These are phyloP conservation scores for Zoysia japonica DNA, from an alignment of 176 grass and related monocot species.

Conservation along the genomic window DNA sequence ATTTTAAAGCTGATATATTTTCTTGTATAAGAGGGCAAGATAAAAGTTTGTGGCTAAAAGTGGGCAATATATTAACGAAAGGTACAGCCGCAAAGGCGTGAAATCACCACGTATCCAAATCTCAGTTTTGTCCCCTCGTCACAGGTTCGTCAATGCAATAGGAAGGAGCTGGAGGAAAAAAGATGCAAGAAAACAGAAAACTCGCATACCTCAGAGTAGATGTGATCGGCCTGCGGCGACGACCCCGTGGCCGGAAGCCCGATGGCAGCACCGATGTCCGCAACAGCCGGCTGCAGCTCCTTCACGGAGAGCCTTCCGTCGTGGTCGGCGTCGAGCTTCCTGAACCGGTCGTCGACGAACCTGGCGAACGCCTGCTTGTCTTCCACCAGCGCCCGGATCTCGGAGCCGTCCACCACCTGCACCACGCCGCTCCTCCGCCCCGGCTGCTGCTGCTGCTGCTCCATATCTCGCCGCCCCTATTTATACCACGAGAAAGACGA, in stretches of 20 bases:
- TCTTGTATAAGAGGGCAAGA: too few species aligned
- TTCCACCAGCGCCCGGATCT: constrained; percentile 75
- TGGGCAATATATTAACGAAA: too few species aligned
- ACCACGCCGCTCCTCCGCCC: constrained; percentile 24
- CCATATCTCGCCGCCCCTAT: neutral
- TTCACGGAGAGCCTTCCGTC: constrained; percentile 65
- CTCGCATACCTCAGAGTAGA: constrained; percentile 70
- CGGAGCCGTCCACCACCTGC: constrained; percentile 67
- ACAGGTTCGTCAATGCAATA: too few species aligned
- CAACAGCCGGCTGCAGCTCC: constrained; percentile 79
- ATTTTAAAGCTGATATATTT: too few species aligned
- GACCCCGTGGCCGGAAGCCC: constrained; percentile 57
- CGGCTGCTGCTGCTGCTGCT: constrained; percentile 14
- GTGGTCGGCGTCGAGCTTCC: constrained; percentile 61
- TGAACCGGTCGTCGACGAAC: constrained; percentile 71
- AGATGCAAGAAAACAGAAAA: too few species aligned
- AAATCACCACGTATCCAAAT: too few species aligned
- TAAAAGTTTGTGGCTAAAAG: too few species aligned
- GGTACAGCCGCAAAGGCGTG: too few species aligned
- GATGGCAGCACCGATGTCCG: constrained; percentile 72
- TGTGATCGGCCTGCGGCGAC: constrained; percentile 72
- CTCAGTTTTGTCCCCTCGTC: too few species aligned
- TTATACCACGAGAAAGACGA: constrained; percentile 8
- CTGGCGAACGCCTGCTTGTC: constrained; percentile 54
- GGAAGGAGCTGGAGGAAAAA: too few species aligned